Percentiles rank a stretch among this genome's conserved stretches.
Conservation (phyloP, 1,284 basidiomycete genomes). For the Cystobasidium sp. region DNA sequence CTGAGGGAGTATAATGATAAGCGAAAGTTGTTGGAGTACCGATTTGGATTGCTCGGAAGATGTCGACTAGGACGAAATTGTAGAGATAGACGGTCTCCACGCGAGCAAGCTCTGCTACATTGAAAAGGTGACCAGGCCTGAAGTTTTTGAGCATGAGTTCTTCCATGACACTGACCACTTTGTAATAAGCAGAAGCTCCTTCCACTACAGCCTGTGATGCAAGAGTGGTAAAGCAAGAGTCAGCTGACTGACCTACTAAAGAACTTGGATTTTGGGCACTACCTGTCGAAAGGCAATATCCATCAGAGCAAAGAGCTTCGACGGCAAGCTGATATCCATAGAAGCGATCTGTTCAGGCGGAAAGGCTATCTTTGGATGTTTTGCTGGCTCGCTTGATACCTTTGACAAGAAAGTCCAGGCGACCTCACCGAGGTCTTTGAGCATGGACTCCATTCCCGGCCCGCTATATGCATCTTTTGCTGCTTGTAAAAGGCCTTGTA, state of each 20-base stretch:
- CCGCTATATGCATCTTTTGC: constrained; percentile 27
- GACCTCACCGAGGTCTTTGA: constrained; percentile 26
- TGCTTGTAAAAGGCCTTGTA: constrained; percentile 3
- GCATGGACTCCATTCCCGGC: not conserved
- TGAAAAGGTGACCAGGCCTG: constrained; percentile 24
- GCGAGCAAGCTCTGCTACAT: constrained; percentile 15
- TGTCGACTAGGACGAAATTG: constrained; percentile 19
- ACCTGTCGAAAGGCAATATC: constrained; percentile 22
- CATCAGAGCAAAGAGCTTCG: constrained; percentile 21
- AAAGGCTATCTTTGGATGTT: constrained; percentile 11
- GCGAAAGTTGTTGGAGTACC: constrained; percentile 31
- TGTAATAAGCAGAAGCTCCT: constrained; percentile 26
- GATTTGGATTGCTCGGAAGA: constrained; percentile 13
- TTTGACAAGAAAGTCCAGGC: constrained; percentile 16
- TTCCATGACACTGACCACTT: not conserved
- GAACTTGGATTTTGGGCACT: not conserved
- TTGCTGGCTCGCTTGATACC: not conserved
- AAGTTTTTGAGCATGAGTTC: constrained; percentile 3
- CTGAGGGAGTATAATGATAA: constrained; percentile 12
- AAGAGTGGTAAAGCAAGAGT: no score
- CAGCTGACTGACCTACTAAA: no score
- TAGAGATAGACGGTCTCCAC: constrained; percentile 15
- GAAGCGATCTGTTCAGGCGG: constrained; percentile 8
- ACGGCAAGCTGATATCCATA: constrained; percentile 19
- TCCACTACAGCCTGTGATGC: constrained; percentile 4